Base-by-base conservation (phyloP, 805 yeast genomes). In the Wickerhamiella sergipiensis region DNA sequence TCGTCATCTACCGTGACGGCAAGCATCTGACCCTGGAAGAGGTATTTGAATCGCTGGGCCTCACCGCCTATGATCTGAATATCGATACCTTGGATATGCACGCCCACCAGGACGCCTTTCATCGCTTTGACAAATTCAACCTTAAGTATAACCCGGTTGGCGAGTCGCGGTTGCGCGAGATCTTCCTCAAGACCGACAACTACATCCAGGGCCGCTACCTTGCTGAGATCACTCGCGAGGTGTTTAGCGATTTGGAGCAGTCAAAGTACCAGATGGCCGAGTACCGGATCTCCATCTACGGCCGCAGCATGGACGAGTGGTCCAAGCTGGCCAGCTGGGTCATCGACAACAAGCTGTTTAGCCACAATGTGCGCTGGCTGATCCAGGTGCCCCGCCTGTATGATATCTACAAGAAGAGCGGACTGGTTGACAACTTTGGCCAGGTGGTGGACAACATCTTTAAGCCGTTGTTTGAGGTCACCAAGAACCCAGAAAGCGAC, bases 61-160 rank as follows among this genome's bases (percentile, higher is more conserved):
- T 92, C 53, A 83, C 95, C 0, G 97, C 97, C 1, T 92, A 94
- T 64, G 98, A 92, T 64, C 73, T 92, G 53, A 84, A 95, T 52
- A 92, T 92, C 61, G 99, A 92, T 62, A 94, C 98, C 1, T 75
- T 92, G 58, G 99, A 92, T 68, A 92, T 92, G 99, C 99, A 92
- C 68, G 99, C 99, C 5, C 98, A 92, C 67, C 85, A 89, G 57
- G 99, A 92, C 62, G 85, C 97, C 0, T 92, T 92, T 76, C 99
- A 92, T 67, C 77, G 99, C 61, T 92, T 92, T 64, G 99, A 92
- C 68, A 92, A 92, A 69, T 92, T 92, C 75, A 92, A 92, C 66
- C 74, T 92, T 70, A 94, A 92, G 66, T 92, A 92, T 70, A 92
- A 92, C 64, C 99, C 99, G 19, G 83, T 92, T 59, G 99, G 99